Conservation (phyloP, 225 moss, liverwort and hornwort species). For the Antitrichia curtipendula region DNA sequence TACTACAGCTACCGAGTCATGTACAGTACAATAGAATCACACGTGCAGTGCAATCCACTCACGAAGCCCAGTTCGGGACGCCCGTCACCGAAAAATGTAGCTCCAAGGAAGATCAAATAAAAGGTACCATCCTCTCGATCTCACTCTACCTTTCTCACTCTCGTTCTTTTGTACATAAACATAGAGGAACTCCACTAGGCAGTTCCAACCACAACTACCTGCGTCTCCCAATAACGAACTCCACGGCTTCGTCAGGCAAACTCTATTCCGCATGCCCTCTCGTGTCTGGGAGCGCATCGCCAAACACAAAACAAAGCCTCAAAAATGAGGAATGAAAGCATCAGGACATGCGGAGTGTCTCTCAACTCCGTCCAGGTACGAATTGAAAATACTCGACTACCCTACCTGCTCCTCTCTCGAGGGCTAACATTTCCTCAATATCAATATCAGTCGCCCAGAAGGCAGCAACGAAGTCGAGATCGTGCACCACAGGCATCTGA, state of each 20-base stretch:
- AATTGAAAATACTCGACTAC: neutral
- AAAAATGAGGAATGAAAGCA: neutral
- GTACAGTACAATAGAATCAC: neutral
- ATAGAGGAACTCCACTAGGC: neutral
- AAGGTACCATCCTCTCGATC: neutral
- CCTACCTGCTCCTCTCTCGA: neutral
- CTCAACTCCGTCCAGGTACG: neutral
- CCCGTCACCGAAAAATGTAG: neutral
- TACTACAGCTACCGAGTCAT: neutral
- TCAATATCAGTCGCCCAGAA: neutral
- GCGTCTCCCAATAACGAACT: neutral
- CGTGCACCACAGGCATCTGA: neutral
- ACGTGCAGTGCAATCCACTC: neutral
- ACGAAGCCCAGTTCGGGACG: too few relatives aligned
- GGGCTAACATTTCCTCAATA: neutral
- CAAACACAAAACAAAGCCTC: neutral
- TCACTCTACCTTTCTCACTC: neutral
- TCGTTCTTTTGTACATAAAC: conserved; percentile 2
- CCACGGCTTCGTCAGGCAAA: neutral
- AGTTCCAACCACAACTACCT: neutral
- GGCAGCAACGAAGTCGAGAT: neutral
- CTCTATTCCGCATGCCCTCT: neutral
- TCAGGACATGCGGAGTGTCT: neutral
- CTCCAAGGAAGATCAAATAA: neutral
- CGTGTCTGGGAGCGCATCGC: neutral